Evolutionary conservation across 2,329 filamentous ascomycete species (phyloP).

Genomic region (Fusarium foetens): DNA sequence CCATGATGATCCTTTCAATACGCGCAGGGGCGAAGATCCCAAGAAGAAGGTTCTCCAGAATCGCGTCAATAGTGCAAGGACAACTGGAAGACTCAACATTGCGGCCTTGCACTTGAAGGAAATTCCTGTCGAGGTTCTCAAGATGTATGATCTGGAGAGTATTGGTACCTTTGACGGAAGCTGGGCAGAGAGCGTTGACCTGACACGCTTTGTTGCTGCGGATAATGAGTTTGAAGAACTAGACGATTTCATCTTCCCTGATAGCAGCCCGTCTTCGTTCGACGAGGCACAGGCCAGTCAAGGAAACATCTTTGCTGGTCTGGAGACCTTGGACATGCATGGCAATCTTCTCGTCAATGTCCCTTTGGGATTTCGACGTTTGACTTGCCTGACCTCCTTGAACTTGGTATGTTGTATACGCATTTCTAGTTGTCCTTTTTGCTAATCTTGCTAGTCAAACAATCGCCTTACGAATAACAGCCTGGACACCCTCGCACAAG

Average conservation of each 20-base stretch:
- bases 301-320: constrained; percentile 81
- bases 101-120: constrained; percentile 82
- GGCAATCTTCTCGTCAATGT: constrained; percentile 80
- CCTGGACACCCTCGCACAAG: constrained; percentile 78
- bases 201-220: constrained; percentile 84
- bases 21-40: constrained; percentile 65
- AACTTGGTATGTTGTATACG: constrained; percentile 72
- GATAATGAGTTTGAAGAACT: constrained; percentile 87
- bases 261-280: constrained; percentile 66
- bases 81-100: constrained; percentile 86
- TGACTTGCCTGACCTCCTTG: constrained; percentile 79
- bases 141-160: constrained; percentile 87
- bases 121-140: constrained; percentile 83
- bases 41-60: constrained; percentile 76
- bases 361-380: constrained; percentile 78
- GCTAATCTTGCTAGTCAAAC: constrained; percentile 67
- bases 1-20: constrained; percentile 76
- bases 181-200: constrained; percentile 93
- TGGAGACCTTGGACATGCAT: constrained; percentile 86
- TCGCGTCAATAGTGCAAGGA: constrained; percentile 77
- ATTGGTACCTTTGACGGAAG: constrained; percentile 70
- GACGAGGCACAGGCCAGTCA: constrained; percentile 72
- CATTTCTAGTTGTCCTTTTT: neutral
- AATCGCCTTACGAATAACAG: constrained; percentile 81
- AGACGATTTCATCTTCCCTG: constrained; percentile 81